Evolutionary conservation across 257 asterid species (phyloP), one percentile per base, ranked within the genome.

Genomic region (Gentiana straminea): DNA sequence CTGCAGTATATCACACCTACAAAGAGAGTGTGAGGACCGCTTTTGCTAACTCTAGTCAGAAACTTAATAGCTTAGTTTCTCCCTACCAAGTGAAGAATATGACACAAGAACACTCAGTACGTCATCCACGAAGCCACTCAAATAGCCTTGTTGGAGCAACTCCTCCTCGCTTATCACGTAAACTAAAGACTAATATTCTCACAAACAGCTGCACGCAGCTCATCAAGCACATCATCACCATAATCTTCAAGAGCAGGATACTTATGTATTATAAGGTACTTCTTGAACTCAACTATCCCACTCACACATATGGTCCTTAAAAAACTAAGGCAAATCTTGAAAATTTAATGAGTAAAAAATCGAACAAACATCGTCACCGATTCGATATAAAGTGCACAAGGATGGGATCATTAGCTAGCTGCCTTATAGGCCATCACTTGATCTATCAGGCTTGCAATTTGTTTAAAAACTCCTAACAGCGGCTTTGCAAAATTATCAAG

Each of bases 91-190:
- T 49, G 86, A 79, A 3, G 97, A 88, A 37, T 87, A 66, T 61
- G 60, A 83, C 50, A 83, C 81, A 67, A 88, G 77, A 70, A 88
- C 95, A 41, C 78, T 73, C 97, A 95, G 88, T 41, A 83, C 95
- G 8, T 86, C 90, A 72, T 88, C 91, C 69, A 86, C 94, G 66
- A 92, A 92, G 43, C 81, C 87, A 41, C 79, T 62, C 76, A 88
- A 69, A 69, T 85, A 83, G 9, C 64, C 73, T 69, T 81, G 80
- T 24, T 24, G 24, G 71, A 92, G 88, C 47, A 74, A 37, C 5
- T 84, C 96, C 75, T 83, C 91, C 63, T 86, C 98, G 70, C 82
- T 83, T 79, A 73, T 92, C 94, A 83, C 78, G 61, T 75, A 88
- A 24, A 24, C 24, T 24, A 24, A 52, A 85, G 84, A 67, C 80